phyloP scores from a whole-genome alignment of 345 rosid genomes.

The Euclidium syriacum region DNA sequence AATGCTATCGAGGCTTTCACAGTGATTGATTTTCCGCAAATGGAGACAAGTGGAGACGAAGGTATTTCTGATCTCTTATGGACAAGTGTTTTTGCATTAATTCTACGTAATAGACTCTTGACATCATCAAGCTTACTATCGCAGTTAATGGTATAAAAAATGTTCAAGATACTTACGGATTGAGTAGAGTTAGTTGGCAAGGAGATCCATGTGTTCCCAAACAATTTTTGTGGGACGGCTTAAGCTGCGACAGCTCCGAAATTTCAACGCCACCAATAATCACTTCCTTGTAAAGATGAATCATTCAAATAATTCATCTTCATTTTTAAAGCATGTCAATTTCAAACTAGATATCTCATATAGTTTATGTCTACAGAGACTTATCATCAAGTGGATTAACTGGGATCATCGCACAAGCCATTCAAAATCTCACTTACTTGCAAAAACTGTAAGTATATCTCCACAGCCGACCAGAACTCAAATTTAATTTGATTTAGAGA shows the following conservation, averaged over 20 bases:
- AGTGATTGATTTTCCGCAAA: conserved; percentile 23
- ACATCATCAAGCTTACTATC: not conserved
- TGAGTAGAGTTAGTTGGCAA: conserved; percentile 45
- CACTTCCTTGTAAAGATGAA: conserved; percentile 27
- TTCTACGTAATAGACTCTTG: not conserved
- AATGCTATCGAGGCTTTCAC: conserved; percentile 36
- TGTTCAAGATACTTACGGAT: conserved; percentile 28
- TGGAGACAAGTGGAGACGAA: conserved; percentile 31
- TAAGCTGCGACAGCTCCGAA: conserved; percentile 35
- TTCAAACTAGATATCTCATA: not conserved
- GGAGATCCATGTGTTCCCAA: conserved; percentile 63
- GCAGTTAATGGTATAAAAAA: conserved; percentile 37
- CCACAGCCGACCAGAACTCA: not conserved
- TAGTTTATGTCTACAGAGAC: conserved; percentile 12
- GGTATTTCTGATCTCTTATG: conserved; percentile 25
- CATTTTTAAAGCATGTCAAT: not conserved
- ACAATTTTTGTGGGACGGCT: conserved; percentile 43
- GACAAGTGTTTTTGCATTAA: not conserved
- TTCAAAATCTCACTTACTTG: conserved; percentile 31
- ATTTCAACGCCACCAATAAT: conserved; percentile 13
- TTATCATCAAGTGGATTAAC: conserved; percentile 39
- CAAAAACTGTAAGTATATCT: conserved; percentile 35
- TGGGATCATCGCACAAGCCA: conserved; percentile 24
- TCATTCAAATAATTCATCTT: not conserved
- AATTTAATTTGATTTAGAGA: not conserved